Conservation (phyloP, 345 rosid genomes). For the Dimocarpus longan region DNA sequence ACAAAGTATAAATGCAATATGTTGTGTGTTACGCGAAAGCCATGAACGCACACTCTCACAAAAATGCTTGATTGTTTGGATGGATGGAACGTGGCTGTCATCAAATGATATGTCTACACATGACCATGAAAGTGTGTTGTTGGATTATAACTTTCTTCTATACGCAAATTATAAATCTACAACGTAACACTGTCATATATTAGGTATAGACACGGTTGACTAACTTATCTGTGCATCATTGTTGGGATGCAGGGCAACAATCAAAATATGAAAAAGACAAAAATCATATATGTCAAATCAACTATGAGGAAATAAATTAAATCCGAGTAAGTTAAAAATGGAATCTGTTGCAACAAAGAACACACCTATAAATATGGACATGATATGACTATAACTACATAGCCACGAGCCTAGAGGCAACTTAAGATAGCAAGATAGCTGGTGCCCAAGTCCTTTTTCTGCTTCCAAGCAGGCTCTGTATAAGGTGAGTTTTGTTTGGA, state of each 20-base stretch:
- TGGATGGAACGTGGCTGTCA: conserved; percentile 90
- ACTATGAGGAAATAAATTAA: neutral
- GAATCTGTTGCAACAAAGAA: neutral
- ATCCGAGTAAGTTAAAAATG: neutral
- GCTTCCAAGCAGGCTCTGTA: too few species aligned
- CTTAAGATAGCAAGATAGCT: neutral
- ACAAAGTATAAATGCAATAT: conserved; percentile 27
- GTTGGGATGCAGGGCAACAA: neutral
- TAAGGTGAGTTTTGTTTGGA: too few species aligned
- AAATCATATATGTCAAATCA: neutral
- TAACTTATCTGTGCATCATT: neutral
- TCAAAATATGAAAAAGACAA: neutral
- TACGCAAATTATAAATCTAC: conserved; percentile 79
- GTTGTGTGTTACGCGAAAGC: conserved; percentile 66
- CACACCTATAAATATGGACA: neutral
- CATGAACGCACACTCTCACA: conserved; percentile 85
- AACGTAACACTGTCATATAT: neutral
- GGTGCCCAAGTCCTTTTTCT: neutral
- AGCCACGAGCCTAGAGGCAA: neutral
- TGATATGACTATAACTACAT: neutral
- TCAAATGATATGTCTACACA: conserved; percentile 78
- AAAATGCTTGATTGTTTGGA: conserved; percentile 69
- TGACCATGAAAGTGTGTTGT: conserved; percentile 66
- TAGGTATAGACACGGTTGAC: neutral
- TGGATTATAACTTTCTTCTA: conserved; percentile 77